Evolutionary conservation across 208 protist species (phyloP).

Genomic region (Crithidia mellificae): DNA sequence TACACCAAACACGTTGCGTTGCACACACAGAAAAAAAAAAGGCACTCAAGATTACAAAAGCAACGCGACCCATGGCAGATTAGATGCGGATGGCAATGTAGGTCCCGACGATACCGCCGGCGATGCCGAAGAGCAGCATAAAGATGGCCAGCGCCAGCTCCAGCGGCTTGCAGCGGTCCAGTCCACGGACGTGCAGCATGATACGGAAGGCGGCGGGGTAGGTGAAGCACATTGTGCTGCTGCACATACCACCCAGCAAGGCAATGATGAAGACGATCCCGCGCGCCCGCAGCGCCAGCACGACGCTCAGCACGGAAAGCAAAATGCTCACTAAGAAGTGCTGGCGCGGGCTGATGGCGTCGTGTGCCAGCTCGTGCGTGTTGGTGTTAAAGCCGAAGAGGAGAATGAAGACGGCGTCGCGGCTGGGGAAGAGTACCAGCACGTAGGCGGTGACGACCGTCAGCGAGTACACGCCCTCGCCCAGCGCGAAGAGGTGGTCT

Average conservation of each 20-base stretch:
- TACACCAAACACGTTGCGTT: too few species aligned
- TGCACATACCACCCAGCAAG: slow-evolving; percentile 68
- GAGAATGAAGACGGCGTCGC: slow-evolving; percentile 79
- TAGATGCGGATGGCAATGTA: slow-evolving; percentile 40
- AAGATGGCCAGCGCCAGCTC: slow-evolving; percentile 33
- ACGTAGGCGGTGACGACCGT: slow-evolving; percentile 73
- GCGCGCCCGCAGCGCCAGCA: slow-evolving; percentile 49
- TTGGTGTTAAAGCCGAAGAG: slow-evolving; percentile 73
- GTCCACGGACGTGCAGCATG: slow-evolving; percentile 43
- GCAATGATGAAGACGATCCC: slow-evolving; percentile 72
- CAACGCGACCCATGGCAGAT: too few species aligned
- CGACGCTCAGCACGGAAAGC: slow-evolving; percentile 53
- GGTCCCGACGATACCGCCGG: slow-evolving; percentile 56
- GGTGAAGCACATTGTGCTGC: slow-evolving; percentile 72
- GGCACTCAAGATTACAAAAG: neutral
- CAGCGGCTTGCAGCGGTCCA: slow-evolving; percentile 35
- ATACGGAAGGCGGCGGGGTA: slow-evolving; percentile 64
- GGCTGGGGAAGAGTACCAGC: slow-evolving; percentile 72
- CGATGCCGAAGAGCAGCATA: slow-evolving; percentile 66
- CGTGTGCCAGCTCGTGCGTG: slow-evolving; percentile 30
- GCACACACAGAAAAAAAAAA: too few species aligned
- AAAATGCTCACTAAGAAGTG: slow-evolving; percentile 62
- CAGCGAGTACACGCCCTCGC: slow-evolving; percentile 64
- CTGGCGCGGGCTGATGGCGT: slow-evolving; percentile 46
- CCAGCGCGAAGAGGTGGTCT: slow-evolving; percentile 65